Evolutionary conservation across 2,329 filamentous ascomycete species (phyloP).

Genomic region (Mariannaea sp.): DNA sequence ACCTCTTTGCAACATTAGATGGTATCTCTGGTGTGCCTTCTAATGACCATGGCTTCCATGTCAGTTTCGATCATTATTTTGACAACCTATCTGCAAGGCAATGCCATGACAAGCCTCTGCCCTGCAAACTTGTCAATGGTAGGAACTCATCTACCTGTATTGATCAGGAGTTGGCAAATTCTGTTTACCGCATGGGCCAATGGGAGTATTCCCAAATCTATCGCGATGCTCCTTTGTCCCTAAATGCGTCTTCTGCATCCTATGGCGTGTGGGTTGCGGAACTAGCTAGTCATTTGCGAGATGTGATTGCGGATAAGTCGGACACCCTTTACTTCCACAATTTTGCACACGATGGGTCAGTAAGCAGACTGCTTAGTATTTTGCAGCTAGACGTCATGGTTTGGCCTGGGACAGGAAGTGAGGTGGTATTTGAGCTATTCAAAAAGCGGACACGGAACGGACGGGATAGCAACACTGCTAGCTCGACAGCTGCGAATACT

Average conservation of each 20-base stretch:
- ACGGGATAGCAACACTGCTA: background rate
- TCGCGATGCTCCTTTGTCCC: constrained; percentile 65
- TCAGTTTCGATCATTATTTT: constrained; percentile 79
- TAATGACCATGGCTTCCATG: constrained; percentile 66
- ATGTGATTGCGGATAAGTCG: constrained; percentile 49
- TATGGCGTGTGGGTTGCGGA: constrained; percentile 79
- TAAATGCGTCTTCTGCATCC: constrained; percentile 63
- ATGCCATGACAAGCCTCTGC: constrained; percentile 74
- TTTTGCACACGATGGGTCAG: constrained; percentile 77
- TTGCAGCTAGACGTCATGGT: constrained; percentile 74
- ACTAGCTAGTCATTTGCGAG: constrained; percentile 67
- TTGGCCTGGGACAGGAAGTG: constrained; percentile 82
- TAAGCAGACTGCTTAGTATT: constrained; percentile 68
- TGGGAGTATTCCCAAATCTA: constrained; percentile 84
- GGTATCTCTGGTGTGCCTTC: constrained; percentile 67
- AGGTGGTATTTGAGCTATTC: constrained; percentile 77
- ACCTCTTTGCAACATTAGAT: constrained; percentile 66
- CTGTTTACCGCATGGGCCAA: constrained; percentile 75
- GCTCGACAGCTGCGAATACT: background rate
- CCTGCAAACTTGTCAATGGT: constrained; percentile 61
- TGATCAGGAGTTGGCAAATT: constrained; percentile 64
- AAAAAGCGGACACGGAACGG: constrained; percentile 39
- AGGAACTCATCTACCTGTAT: constrained; percentile 62
- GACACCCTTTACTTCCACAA: constrained; percentile 69
- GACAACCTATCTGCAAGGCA: constrained; percentile 81